A percentile compares a stretch with the other conserved stretches of the same genome.
Conservation (phyloP, 1,139 yeast species). For the Arxiozyma telluris region DNA sequence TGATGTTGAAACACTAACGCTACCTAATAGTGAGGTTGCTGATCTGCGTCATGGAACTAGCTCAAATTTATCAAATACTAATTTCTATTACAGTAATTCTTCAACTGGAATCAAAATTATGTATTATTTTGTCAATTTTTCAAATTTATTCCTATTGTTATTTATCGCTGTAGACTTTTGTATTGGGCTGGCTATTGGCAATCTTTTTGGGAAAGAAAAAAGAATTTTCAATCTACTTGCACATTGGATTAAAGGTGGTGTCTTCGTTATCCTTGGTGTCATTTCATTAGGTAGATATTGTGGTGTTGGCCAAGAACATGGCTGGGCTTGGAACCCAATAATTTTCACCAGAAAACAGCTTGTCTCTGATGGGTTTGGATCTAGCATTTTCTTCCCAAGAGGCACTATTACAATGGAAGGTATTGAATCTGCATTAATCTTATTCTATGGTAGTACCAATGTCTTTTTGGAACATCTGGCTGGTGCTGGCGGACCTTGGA, state of each 20-base stretch:
- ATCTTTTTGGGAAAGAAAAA: constrained; percentile 55
- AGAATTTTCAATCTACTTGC: constrained; percentile 77
- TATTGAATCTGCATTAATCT: constrained; percentile 67
- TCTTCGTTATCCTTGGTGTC: constrained; percentile 68
- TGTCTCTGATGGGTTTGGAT: background rate
- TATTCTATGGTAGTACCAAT: constrained; percentile 82
- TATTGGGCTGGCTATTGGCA: constrained; percentile 71
- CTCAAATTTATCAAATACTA: background rate
- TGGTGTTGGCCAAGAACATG: constrained; percentile 65
- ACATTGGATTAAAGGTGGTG: constrained; percentile 93
- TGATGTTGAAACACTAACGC: background rate
- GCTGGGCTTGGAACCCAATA: constrained; percentile 84
- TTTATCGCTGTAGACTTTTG: constrained; percentile 53
- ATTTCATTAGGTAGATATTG: constrained; percentile 74
- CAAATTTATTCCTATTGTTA: constrained; percentile 57
- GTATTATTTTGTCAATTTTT: background rate
- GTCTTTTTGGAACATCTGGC: constrained; percentile 85
- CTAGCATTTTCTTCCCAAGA: constrained; percentile 33
- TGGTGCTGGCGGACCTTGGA: constrained; percentile 66
- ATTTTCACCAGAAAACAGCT: background rate
- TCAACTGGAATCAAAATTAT: background rate
- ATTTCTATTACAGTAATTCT: background rate
- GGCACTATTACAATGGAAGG: constrained; percentile 76
- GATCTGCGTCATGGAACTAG: background rate
- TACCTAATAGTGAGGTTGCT: background rate